These are phyloP conservation scores for Penstemon eatonii DNA, from an alignment of 257 asterid species.

Conservation along the genomic window DNA sequence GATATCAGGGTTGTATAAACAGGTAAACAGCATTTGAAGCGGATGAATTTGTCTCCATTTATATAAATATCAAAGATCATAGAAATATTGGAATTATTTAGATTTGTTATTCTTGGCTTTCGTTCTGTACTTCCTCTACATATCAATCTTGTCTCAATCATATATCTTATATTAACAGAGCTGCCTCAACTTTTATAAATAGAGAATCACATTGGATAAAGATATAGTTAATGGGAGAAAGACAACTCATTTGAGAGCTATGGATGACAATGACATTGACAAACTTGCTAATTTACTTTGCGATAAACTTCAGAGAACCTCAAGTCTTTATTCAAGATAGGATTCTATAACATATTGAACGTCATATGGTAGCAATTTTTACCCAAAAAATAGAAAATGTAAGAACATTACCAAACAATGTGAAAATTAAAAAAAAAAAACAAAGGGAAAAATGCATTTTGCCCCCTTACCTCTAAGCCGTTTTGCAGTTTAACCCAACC, in stretches of 20 bases:
- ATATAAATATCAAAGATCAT: background rate
- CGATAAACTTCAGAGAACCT: background rate
- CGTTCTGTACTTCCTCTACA: background rate
- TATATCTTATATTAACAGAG: background rate
- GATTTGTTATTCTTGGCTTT: background rate
- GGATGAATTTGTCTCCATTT: background rate
- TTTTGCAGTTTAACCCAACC: no score
- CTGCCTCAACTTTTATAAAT: background rate
- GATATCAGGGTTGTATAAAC: background rate
- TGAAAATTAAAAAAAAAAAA: background rate
- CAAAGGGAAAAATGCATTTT: no score
- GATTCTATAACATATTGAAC: background rate
- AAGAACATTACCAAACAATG: background rate
- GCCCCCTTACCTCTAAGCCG: no score
- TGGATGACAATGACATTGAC: background rate
- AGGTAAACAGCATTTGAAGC: background rate
- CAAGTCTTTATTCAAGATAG: background rate
- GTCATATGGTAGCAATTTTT: slow-evolving; percentile 6
- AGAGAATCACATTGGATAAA: background rate
- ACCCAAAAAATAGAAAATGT: background rate
- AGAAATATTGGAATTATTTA: background rate
- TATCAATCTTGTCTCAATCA: background rate
- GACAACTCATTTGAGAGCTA: no score
- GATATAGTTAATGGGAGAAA: background rate
- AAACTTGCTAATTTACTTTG: background rate